phyloP scores from a whole-genome alignment of 2,329 filamentous ascomycete genomes.

The Samsoniella hepiali region DNA sequence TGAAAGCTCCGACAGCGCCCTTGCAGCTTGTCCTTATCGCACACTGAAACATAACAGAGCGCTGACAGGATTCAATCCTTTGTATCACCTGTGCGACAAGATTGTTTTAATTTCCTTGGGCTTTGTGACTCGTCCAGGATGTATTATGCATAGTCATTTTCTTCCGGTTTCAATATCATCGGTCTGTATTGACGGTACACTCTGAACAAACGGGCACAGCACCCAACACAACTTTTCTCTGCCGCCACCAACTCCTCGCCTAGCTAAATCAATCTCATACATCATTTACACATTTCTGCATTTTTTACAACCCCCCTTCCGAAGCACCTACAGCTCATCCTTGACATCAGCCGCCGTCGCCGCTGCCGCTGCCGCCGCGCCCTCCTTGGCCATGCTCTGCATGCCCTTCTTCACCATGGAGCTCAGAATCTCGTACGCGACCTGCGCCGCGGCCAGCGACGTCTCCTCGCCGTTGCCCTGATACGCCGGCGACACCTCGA shows the following conservation, averaged over 20 bases:
- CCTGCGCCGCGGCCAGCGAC: constrained; percentile 73
- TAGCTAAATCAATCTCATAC: not conserved
- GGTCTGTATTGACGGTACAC: not conserved
- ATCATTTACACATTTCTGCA: constrained; percentile 2
- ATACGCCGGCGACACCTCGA: constrained; percentile 81
- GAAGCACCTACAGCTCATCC: constrained; percentile 37
- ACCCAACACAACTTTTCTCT: constrained; percentile 3
- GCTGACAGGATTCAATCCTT: not conserved
- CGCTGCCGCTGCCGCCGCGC: constrained; percentile 21
- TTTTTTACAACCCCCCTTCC: not conserved
- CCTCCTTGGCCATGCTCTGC: constrained; percentile 36
- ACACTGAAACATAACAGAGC: constrained; percentile 8
- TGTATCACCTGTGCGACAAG: constrained; percentile 1
- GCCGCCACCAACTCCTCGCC: constrained; percentile 1
- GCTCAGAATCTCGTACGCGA: constrained; percentile 76
- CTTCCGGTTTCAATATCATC: not conserved
- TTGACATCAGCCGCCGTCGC: constrained; percentile 23
- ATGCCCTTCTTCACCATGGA: constrained; percentile 61
- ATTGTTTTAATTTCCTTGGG: not conserved
- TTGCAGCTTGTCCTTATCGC: not conserved
- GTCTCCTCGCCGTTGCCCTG: constrained; percentile 74
- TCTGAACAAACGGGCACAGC: not conserved
- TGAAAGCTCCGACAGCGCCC: constrained; percentile 15
- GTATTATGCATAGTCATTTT: too few species aligned
- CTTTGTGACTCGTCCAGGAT: not conserved